Evolutionary conservation across 352 stramenopile genomes (phyloP).

Genomic region (Pythium volutum): DNA sequence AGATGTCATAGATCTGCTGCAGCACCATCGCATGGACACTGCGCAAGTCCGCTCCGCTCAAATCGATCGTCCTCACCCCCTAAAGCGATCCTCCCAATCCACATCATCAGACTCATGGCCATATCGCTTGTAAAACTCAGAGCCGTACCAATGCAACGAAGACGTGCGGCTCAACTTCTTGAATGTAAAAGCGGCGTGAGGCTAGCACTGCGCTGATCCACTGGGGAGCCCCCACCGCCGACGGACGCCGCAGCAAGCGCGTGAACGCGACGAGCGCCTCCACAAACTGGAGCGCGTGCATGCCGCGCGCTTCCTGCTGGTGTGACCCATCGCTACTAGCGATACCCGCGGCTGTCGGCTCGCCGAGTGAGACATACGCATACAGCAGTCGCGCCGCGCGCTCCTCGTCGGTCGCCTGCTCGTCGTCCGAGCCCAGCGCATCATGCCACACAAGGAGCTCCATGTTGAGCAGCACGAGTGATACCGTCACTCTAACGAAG

Average conservation of each 20-base stretch:
- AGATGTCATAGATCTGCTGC: slow-evolving; percentile 44
- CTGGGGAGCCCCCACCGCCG: slow-evolving; percentile 10
- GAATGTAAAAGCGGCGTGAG: slow-evolving; percentile 37
- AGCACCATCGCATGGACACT: slow-evolving; percentile 36
- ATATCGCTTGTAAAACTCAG: background rate
- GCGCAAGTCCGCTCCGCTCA: slow-evolving; percentile 35
- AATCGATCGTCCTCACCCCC: background rate
- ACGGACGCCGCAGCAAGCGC: slow-evolving; percentile 28
- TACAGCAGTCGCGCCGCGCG: slow-evolving; percentile 49
- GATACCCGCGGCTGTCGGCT: background rate
- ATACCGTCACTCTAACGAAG: too few relatives aligned
- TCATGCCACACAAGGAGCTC: slow-evolving; percentile 65
- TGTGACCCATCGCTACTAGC: background rate
- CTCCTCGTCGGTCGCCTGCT: slow-evolving; percentile 58
- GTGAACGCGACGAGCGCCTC: slow-evolving; percentile 56
- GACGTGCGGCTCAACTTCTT: slow-evolving; percentile 55
- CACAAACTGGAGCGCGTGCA: slow-evolving; percentile 46
- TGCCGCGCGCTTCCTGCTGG: background rate
- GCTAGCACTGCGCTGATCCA: slow-evolving; percentile 51
- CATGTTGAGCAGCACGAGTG: slow-evolving; percentile 27
- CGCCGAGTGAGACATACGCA: slow-evolving; percentile 4
- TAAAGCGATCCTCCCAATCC: background rate
- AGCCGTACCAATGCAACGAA: slow-evolving; percentile 52
- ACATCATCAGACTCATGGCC: background rate
- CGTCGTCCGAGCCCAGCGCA: slow-evolving; percentile 58